Percentiles rank a stretch among this genome's conserved stretches.
These are phyloP conservation scores for Cubamyces lactineus DNA, from an alignment of 768 basidiomycete species.

Conservation along the genomic window DNA sequence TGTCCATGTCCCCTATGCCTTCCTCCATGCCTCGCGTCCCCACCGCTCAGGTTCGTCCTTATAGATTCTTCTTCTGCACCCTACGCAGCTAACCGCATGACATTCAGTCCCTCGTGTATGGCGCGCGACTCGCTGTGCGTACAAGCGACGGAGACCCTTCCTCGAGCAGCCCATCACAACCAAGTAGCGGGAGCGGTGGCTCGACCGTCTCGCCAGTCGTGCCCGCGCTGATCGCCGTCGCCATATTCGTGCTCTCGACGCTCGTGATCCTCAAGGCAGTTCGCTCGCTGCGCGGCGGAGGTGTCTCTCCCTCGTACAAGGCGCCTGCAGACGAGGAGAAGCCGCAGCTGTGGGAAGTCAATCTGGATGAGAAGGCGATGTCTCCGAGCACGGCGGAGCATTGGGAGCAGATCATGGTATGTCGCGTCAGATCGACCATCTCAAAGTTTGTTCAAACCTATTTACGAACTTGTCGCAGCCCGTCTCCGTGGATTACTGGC, in stretches of 20 bases:
- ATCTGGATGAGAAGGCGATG: neutral
- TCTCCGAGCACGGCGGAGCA: neutral
- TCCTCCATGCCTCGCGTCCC: neutral
- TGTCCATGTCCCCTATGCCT: neutral
- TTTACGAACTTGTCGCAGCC: neutral
- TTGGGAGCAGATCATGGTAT: conserved; percentile 9
- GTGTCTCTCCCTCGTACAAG: conserved; percentile 1
- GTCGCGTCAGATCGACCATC: neutral
- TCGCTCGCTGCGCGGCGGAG: neutral
- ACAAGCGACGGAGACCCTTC: neutral
- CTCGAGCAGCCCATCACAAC: neutral
- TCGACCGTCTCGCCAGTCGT: neutral
- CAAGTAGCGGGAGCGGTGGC: neutral
- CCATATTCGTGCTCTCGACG: conserved; percentile 4
- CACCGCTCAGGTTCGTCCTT: neutral
- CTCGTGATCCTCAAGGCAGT: neutral
- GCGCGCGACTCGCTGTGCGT: neutral
- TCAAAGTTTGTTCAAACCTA: neutral
- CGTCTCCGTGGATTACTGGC: conserved; percentile 1
- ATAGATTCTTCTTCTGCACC: neutral
- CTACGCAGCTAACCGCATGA: neutral
- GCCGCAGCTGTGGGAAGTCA: conserved; percentile 13
- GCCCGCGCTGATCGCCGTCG: conserved; percentile 9
- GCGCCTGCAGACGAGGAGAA: conserved; percentile 2
- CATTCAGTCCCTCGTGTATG: conserved; percentile 2